A percentile compares a stretch with the other conserved stretches of the same genome.
phyloP scores from a whole-genome alignment of 2,329 filamentous ascomycete genomes.

The Colletotrichum tabaci region DNA sequence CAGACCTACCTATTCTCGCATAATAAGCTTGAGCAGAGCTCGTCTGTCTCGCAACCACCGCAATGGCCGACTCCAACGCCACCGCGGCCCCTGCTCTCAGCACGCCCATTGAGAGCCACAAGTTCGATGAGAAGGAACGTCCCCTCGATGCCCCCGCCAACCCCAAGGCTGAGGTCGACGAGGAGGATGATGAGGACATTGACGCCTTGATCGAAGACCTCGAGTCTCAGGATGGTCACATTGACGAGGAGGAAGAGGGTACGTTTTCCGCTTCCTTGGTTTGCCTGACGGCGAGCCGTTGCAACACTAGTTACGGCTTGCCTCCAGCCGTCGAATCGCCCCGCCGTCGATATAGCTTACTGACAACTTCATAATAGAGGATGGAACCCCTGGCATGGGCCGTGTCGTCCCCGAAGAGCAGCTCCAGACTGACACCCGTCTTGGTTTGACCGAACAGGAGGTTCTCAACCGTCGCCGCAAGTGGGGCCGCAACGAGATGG shows the following conservation, averaged over 20 bases:
- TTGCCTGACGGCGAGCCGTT: not conserved
- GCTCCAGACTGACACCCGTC: conserved; percentile 81
- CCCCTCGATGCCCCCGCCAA: conserved; percentile 55
- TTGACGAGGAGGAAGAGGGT: conserved; percentile 74
- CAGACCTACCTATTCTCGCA: conserved; percentile 28
- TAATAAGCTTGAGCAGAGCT: conserved; percentile 43
- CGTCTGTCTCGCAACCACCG: conserved; percentile 43
- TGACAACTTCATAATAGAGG: conserved; percentile 45
- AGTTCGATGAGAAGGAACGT: conserved; percentile 75
- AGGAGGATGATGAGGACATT: conserved; percentile 84
- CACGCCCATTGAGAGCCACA: conserved; percentile 75
- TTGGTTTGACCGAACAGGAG: conserved; percentile 81
- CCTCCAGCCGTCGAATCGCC: too few relatives aligned
- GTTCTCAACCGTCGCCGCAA: conserved; percentile 76
- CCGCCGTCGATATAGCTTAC: not conserved
- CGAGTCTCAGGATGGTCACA: conserved; percentile 83
- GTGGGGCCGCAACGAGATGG: conserved; percentile 87
- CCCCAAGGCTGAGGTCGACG: conserved; percentile 71
- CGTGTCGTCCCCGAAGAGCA: conserved; percentile 80
- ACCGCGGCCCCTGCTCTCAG: conserved; percentile 71
- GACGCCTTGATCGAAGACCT: conserved; percentile 90
- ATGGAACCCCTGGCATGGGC: conserved; percentile 64
- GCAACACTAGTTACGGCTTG: not conserved
- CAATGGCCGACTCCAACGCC: conserved; percentile 70
- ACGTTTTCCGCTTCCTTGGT: conserved; percentile 44